Evolutionary conservation across 1,284 basidiomycete species (phyloP).

Genomic region (Microbotryum scabiosae): DNA sequence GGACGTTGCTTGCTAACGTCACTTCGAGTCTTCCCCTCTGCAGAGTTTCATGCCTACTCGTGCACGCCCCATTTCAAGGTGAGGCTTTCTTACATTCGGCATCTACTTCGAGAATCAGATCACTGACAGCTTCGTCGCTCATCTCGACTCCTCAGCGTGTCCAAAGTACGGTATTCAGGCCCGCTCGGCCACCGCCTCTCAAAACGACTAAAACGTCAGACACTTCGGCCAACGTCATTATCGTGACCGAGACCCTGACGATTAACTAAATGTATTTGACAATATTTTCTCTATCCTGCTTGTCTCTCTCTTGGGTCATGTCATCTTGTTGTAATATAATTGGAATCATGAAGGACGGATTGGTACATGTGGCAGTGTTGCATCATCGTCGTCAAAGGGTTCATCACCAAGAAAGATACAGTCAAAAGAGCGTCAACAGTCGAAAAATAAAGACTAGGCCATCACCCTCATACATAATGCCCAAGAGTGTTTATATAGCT

Average conservation of each 20-base stretch:
- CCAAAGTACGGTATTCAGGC: not conserved
- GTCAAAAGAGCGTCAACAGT: constrained; percentile 29
- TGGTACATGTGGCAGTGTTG: too few relatives aligned
- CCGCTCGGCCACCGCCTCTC: not conserved
- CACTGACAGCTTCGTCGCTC: constrained; percentile 7
- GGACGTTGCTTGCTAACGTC: not conserved
- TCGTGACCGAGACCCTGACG: too few relatives aligned
- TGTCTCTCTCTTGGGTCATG: too few relatives aligned
- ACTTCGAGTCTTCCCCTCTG: not conserved
- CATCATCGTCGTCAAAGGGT: too few relatives aligned
- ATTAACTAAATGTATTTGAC: too few relatives aligned
- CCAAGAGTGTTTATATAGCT: constrained; percentile 1
- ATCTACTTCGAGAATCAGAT: constrained; percentile 30
- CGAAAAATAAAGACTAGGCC: not conserved
- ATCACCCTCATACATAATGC: too few relatives aligned
- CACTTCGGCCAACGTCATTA: too few relatives aligned
- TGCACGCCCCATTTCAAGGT: constrained; percentile 12
- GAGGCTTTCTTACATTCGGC: constrained; percentile 17
- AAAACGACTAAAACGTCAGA: not conserved
- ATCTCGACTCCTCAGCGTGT: not conserved
- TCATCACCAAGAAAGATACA: constrained; percentile 9
- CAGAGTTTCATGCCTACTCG: constrained; percentile 12
- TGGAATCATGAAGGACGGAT: too few relatives aligned
- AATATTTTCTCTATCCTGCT: too few relatives aligned
- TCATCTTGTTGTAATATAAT: too few relatives aligned